A percentile compares a stretch with the other conserved stretches of the same genome.
These are phyloP conservation scores for Lentithecium fluviatile DNA, from an alignment of 495 filamentous ascomycete genomes.

Conservation along the genomic window DNA sequence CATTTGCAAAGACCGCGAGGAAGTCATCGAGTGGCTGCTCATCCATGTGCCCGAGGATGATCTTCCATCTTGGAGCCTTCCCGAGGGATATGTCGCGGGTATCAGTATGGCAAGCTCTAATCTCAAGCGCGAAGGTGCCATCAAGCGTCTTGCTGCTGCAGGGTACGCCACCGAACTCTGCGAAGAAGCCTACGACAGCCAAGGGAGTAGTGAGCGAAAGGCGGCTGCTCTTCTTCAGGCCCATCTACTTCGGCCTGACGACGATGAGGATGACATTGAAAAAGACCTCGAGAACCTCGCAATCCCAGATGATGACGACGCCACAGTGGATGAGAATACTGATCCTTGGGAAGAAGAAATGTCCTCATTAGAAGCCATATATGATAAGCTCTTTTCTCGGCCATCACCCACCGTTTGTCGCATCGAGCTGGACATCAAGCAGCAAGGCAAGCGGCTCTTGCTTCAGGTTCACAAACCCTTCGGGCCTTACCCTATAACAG, in stretches of 20 bases:
- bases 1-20: slow-evolving; percentile 89
- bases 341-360: slow-evolving; percentile 83
- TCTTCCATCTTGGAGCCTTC: slow-evolving; percentile 81
- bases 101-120: slow-evolving; percentile 79
- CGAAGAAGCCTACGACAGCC: slow-evolving; percentile 65
- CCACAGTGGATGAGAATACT: slow-evolving; percentile 36
- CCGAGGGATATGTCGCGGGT: slow-evolving; percentile 84
- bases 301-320: not conserved
- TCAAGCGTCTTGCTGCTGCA: slow-evolving; percentile 76
- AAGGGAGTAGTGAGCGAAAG: slow-evolving; percentile 67
- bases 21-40: slow-evolving; percentile 87
- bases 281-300: slow-evolving; percentile 17
- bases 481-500: slow-evolving; percentile 65
- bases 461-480: slow-evolving; percentile 56
- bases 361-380: slow-evolving; percentile 76
- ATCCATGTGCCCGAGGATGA: slow-evolving; percentile 98
- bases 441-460: slow-evolving; percentile 41
- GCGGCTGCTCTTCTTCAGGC: slow-evolving; percentile 77
- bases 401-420: slow-evolving; percentile 61
- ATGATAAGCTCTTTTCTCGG: slow-evolving; percentile 60
- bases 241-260: slow-evolving; percentile 53
- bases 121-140: slow-evolving; percentile 69
- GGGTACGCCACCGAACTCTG: slow-evolving; percentile 87
- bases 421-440: slow-evolving; percentile 54
- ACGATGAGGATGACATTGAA: slow-evolving; percentile 18